Evolutionary conservation across 164 flowering plant species (phyloP).

Genomic region (Kingdonia uniflora): DNA sequence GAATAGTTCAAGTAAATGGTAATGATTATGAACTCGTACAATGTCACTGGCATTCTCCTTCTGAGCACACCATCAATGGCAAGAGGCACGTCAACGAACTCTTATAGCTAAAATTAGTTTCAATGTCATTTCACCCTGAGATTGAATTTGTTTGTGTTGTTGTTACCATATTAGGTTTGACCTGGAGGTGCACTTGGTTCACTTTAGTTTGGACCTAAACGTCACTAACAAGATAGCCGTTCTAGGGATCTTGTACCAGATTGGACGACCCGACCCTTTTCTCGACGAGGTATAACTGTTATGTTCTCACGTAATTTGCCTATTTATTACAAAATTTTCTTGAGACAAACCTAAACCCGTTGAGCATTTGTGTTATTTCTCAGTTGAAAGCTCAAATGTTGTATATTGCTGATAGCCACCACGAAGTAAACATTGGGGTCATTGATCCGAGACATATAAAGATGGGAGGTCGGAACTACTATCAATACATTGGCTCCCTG

Average conservation of each 20-base stretch:
- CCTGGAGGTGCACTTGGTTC: conserved; percentile 23
- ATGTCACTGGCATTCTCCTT: conserved; percentile 42
- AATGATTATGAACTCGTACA: conserved; percentile 24
- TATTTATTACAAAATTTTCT: too few species aligned
- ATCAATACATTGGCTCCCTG: conserved; percentile 6
- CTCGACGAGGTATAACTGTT: conserved; percentile 22
- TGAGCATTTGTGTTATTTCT: background rate
- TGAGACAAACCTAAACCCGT: too few species aligned
- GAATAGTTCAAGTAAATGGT: conserved; percentile 25
- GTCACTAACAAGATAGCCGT: conserved; percentile 18
- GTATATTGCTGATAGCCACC: conserved; percentile 11
- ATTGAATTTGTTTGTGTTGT: background rate
- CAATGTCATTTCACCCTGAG: too few species aligned
- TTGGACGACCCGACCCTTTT: conserved; percentile 31
- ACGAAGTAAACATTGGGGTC: conserved; percentile 16
- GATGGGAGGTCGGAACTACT: conserved; percentile 13
- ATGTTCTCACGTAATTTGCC: too few species aligned
- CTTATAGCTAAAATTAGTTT: too few species aligned
- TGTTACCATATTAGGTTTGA: conserved; percentile 20
- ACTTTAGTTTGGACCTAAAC: background rate
- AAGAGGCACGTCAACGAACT: conserved; percentile 16
- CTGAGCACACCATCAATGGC: conserved; percentile 43
- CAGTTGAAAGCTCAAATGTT: conserved; percentile 17
- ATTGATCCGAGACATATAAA: conserved; percentile 32
- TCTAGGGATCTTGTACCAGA: conserved; percentile 25